Percentiles rank a stretch among this genome's conserved stretches.
Evolutionary conservation across 257 asterid species (phyloP).

Genomic region (Avicennia marina): DNA sequence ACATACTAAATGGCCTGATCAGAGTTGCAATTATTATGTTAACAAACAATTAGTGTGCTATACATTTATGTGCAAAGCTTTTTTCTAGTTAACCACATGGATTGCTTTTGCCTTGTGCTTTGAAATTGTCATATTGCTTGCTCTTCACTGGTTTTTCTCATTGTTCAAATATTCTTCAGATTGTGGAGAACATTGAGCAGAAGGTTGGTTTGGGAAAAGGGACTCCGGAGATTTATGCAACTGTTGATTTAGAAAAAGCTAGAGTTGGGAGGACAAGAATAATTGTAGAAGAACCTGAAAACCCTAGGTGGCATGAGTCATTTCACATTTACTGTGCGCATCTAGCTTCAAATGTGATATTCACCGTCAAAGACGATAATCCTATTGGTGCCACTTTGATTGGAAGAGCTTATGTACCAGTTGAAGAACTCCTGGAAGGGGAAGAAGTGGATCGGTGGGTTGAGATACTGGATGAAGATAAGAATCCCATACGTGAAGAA

Average conservation of each 20-base stretch:
- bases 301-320: conserved; percentile 82
- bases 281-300: conserved; percentile 64
- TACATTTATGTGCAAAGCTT: too few relatives aligned
- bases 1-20: neutral
- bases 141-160: too few relatives aligned
- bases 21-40: neutral
- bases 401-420: conserved; percentile 89
- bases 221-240: conserved; percentile 71
- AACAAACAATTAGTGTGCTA: neutral
- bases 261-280: conserved; percentile 79
- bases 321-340: conserved; percentile 90
- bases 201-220: conserved; percentile 84
- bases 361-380: conserved; percentile 84
- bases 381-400: conserved; percentile 91
- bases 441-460: conserved; percentile 85
- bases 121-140: too few relatives aligned
- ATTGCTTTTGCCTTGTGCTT: too few relatives aligned
- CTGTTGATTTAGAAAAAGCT: conserved; percentile 78
- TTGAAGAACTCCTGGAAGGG: conserved; percentile 64
- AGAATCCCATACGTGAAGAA: conserved; percentile 57
- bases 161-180: too few relatives aligned
- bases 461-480: conserved; percentile 69
- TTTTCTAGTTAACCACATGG: too few relatives aligned
- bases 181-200: conserved; percentile 67
- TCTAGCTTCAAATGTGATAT: conserved; percentile 59